Evolutionary conservation across 805 yeast species (phyloP).

Genomic region (Ogataea ganodermae): DNA sequence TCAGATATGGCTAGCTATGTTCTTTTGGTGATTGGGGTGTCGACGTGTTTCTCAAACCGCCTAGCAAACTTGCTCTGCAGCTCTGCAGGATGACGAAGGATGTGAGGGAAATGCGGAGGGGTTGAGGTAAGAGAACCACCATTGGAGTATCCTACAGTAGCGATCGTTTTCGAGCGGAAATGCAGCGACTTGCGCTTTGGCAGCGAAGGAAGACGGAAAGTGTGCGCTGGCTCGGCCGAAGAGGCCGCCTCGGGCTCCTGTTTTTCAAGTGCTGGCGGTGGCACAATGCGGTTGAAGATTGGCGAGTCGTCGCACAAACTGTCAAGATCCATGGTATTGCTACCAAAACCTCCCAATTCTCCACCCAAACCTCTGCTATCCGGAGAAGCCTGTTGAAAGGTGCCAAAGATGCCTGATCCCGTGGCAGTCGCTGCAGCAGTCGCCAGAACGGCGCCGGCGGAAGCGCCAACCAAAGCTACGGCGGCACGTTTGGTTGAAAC

Average conservation of each 20-base stretch:
- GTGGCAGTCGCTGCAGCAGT: too few relatives aligned
- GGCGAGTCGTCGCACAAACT: conserved; percentile 27
- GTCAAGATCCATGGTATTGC: conserved; percentile 26
- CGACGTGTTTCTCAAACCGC: conserved; percentile 30
- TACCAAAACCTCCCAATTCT: conserved; percentile 32
- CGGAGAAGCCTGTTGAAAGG: not conserved
- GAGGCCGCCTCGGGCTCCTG: not conserved
- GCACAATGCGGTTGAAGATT: conserved; percentile 14
- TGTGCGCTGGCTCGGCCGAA: conserved; percentile 8
- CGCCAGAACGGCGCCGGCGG: not conserved
- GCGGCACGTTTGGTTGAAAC: not conserved
- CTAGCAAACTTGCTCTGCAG: conserved; percentile 14
- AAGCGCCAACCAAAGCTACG: not conserved
- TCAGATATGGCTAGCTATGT: conserved; percentile 9
- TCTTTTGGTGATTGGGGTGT: conserved; percentile 34
- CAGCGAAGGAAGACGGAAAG: conserved; percentile 24
- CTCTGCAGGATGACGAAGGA: conserved; percentile 13
- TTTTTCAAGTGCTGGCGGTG: not conserved
- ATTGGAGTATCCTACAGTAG: not conserved
- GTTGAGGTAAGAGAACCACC: conserved; percentile 18
- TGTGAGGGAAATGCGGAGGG: conserved; percentile 17
- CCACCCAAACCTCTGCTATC: conserved; percentile 18
- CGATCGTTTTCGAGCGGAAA: conserved; percentile 30
- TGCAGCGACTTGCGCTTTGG: conserved; percentile 23
- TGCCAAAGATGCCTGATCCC: conserved; percentile 2